These are phyloP conservation scores for Barnettozyma sp. DNA, from an alignment of 805 yeast species.

Conservation along the genomic window DNA sequence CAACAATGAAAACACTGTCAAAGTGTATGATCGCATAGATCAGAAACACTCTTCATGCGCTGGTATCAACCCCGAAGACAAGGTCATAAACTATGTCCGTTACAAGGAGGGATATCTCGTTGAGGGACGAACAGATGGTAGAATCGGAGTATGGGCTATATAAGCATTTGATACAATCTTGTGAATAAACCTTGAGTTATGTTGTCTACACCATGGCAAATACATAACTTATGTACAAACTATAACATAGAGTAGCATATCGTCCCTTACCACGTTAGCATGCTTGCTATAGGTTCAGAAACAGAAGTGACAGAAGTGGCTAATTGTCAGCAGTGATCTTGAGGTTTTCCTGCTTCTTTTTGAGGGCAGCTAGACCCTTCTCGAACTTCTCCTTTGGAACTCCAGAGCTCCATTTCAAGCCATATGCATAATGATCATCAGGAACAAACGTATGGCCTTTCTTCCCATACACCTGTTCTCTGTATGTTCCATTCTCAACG, in stretches of 20 bases:
- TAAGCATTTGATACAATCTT: not conserved
- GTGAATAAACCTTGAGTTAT: not conserved
- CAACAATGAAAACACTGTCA: conserved; percentile 41
- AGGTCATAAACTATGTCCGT: conserved; percentile 35
- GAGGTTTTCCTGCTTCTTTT: conserved; percentile 2
- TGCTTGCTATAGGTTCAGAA: not conserved
- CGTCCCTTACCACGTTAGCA: too few relatives aligned
- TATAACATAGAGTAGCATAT: too few relatives aligned
- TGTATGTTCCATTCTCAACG: conserved; percentile 10
- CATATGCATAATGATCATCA: conserved; percentile 10
- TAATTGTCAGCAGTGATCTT: conserved; percentile 8
- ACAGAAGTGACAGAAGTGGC: not conserved
- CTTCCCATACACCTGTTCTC: conserved; percentile 11
- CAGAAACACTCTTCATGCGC: conserved; percentile 51
- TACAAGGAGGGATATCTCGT: conserved; percentile 60
- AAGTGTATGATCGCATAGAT: conserved; percentile 50
- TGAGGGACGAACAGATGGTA: conserved; percentile 58
- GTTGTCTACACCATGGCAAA: too few relatives aligned
- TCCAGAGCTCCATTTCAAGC: conserved; percentile 11
- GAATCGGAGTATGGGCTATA: conserved; percentile 58
- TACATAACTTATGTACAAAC: too few relatives aligned
- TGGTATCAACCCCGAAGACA: conserved; percentile 26
- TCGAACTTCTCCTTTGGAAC: conserved; percentile 10
- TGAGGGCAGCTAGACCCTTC: conserved; percentile 4
- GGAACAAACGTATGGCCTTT: conserved; percentile 12